Evolutionary conservation across 2,329 filamentous ascomycete genomes (phyloP).

Genomic region (Neopestalotiopsis rosae): DNA sequence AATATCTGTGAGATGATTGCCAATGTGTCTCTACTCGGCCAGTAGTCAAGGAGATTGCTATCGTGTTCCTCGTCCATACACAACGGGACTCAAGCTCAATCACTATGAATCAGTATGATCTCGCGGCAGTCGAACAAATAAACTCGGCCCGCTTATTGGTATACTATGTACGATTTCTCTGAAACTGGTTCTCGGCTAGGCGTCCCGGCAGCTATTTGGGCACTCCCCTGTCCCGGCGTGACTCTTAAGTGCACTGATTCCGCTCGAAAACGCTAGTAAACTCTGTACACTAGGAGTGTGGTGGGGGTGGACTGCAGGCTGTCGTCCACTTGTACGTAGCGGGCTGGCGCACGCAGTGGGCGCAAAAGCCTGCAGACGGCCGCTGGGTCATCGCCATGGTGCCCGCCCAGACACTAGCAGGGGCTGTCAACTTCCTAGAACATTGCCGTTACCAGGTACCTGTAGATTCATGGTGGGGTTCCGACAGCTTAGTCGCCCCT

Average conservation of each 20-base stretch:
- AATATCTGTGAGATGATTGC: background rate
- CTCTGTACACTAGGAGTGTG: background rate
- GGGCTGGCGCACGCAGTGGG: background rate
- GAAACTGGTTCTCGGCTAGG: background rate
- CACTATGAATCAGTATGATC: slow-evolving; percentile 2
- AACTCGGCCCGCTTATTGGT: background rate
- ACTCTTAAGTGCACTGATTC: background rate
- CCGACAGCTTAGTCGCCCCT: background rate
- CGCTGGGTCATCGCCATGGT: background rate
- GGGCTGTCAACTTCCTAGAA: background rate
- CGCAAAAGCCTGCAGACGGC: background rate
- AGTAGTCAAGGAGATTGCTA: background rate
- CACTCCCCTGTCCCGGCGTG: background rate
- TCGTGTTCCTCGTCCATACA: background rate
- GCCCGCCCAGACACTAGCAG: slow-evolving; percentile 8
- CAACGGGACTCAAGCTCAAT: background rate
- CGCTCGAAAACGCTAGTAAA: background rate
- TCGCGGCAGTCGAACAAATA: background rate
- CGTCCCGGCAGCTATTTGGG: background rate
- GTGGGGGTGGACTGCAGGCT: background rate
- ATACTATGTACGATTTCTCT: background rate
- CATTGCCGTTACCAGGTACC: background rate
- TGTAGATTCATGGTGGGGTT: slow-evolving; percentile 5
- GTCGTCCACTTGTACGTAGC: background rate
- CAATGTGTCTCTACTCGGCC: background rate